A percentile compares a stretch with the other conserved stretches of the same genome.
Conservation (phyloP, 2,329 filamentous ascomycete genomes). For the Rhynchosporium agropyri region DNA sequence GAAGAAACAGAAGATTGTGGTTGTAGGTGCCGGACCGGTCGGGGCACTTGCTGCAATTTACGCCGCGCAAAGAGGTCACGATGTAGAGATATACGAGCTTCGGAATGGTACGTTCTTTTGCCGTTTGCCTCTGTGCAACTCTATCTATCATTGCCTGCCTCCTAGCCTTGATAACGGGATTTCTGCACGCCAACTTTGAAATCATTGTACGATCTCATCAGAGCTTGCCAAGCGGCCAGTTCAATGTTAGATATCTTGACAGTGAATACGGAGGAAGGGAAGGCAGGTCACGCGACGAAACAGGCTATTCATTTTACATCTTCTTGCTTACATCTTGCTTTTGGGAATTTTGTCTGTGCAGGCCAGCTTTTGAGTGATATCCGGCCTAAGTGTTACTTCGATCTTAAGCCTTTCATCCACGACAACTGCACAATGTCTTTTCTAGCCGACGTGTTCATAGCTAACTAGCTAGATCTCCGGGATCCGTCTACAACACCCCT, state of each 20-base stretch:
- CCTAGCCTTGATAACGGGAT: neutral
- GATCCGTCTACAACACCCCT: conserved; percentile 80
- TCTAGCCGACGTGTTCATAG: neutral
- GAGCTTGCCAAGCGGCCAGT: neutral
- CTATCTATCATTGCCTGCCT: conserved; percentile 40
- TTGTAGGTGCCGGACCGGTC: conserved; percentile 92
- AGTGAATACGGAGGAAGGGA: conserved; percentile 4
- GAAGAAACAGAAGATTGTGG: conserved; percentile 55
- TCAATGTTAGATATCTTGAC: neutral
- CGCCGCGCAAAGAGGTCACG: conserved; percentile 81
- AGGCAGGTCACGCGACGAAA: conserved; percentile 6
- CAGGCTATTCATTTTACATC: neutral
- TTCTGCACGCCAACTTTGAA: too few species aligned
- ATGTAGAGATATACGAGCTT: conserved; percentile 94
- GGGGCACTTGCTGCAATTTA: conserved; percentile 91
- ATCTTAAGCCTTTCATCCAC: neutral
- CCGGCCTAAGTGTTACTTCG: neutral
- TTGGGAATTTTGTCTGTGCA: neutral
- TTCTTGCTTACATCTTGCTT: neutral
- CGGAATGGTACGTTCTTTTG: conserved; percentile 68
- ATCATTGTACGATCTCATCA: neutral
- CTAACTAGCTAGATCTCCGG: conserved; percentile 70
- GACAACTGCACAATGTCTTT: neutral
- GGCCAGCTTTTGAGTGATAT: neutral
- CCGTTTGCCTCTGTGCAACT: conserved; percentile 5